Percentiles rank a stretch among this genome's conserved stretches.
phyloP scores from a whole-genome alignment of 106 monocot genomes.

The Platanthera guangdongensis region DNA sequence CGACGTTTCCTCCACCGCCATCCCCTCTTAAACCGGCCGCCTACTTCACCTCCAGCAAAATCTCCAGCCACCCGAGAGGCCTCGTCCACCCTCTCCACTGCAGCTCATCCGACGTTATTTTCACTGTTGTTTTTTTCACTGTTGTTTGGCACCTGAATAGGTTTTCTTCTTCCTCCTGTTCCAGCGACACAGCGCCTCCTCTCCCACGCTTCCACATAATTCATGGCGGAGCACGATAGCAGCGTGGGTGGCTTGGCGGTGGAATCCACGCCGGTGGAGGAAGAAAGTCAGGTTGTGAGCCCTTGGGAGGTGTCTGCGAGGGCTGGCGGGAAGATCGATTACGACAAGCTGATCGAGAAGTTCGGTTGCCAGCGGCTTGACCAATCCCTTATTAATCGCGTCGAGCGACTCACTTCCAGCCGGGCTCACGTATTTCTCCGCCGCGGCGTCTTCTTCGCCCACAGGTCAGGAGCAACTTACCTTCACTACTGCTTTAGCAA shows the following conservation, averaged over 20 bases:
- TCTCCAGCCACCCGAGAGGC: no score
- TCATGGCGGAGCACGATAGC: slow-evolving; percentile 13
- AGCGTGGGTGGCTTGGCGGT: background rate
- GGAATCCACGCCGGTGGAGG: slow-evolving; percentile 1
- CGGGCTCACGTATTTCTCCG: slow-evolving; percentile 89
- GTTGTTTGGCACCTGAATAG: no score
- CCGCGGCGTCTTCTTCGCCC: slow-evolving; percentile 95
- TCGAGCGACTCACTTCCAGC: slow-evolving; percentile 71
- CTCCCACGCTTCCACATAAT: no score
- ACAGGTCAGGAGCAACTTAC: slow-evolving; percentile 35
- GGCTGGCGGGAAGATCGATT: slow-evolving; percentile 90
- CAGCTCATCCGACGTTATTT: no score
- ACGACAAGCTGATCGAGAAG: slow-evolving; percentile 93
- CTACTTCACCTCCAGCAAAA: no score
- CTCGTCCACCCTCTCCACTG: no score
- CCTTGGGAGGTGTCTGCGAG: slow-evolving; percentile 93
- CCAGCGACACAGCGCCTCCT: no score
- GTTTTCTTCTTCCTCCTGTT: no score
- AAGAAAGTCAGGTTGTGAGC: slow-evolving; percentile 65
- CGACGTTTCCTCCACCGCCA: no score
- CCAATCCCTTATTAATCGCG: slow-evolving; percentile 41
- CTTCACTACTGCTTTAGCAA: background rate
- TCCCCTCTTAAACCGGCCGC: no score
- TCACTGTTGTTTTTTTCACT: no score
- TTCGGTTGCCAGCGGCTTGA: slow-evolving; percentile 91